A percentile compares a stretch with the other conserved stretches of the same genome.
These are phyloP conservation scores for Boletus subparvulus DNA, from an alignment of 768 basidiomycete species.

Conservation along the genomic window DNA sequence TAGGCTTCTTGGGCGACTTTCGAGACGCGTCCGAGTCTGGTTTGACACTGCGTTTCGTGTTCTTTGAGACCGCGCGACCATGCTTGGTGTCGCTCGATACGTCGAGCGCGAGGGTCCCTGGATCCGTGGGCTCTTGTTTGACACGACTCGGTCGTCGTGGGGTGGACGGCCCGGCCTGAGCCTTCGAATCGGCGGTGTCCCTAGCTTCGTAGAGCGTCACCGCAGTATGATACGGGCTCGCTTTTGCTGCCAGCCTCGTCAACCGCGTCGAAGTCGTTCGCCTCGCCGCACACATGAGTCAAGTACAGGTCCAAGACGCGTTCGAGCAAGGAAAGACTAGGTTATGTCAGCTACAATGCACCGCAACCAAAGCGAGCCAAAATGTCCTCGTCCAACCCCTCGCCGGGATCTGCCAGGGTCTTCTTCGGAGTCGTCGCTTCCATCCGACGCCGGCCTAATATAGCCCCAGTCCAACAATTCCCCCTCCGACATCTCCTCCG, in stretches of 20 bases:
- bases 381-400: too few species aligned
- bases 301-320: too few species aligned
- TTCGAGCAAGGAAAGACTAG: too few species aligned
- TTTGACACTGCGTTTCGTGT: neutral
- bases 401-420: too few species aligned
- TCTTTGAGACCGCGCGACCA: neutral
- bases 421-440: too few species aligned
- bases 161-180: constrained; percentile 17
- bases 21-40: neutral
- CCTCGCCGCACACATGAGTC: constrained; percentile 24
- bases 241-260: constrained; percentile 37
- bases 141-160: constrained; percentile 28
- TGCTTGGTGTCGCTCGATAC: neutral
- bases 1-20: constrained; percentile 28
- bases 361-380: too few species aligned
- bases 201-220: constrained; percentile 42
- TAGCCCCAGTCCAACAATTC: too few species aligned
- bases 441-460: too few species aligned
- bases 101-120: neutral
- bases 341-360: too few species aligned
- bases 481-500: too few species aligned
- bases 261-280: constrained; percentile 29
- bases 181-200: neutral
- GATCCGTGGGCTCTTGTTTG: constrained; percentile 25
- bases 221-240: constrained; percentile 44